Conservation (phyloP, 805 yeast genomes). For the Candida railenensis region DNA sequence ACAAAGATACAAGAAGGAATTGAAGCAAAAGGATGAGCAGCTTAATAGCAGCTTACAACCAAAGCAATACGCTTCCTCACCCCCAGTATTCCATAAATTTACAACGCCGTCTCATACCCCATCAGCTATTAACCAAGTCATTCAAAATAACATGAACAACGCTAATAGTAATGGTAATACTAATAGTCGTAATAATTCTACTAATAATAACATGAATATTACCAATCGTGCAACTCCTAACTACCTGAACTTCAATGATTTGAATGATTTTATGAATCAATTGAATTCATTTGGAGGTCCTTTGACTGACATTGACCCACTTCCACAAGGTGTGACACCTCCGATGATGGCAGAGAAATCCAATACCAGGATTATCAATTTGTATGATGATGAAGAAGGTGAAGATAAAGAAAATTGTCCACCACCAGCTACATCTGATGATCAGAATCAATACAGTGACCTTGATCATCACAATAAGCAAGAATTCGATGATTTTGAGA, state of each 20-base stretch:
- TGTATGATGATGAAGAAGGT: conserved; percentile 42
- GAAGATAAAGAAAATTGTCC: conserved; percentile 32
- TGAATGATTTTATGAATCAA: conserved; percentile 42
- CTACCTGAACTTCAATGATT: conserved; percentile 23
- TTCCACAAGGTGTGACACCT: conserved; percentile 42
- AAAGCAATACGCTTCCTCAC: conserved; percentile 24
- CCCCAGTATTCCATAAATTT: conserved; percentile 28
- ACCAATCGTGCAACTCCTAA: conserved; percentile 20
- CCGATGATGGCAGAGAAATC: conserved; percentile 55
- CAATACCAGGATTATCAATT: conserved; percentile 52
- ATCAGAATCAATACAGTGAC: conserved; percentile 4
- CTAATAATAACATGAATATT: neutral
- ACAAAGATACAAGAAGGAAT: conserved; percentile 39
- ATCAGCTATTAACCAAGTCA: conserved; percentile 36
- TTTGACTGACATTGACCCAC: conserved; percentile 44
- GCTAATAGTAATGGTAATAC: conserved; percentile 11
- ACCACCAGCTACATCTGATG: conserved; percentile 15
- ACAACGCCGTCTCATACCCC: conserved; percentile 42
- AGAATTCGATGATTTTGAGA: conserved; percentile 21
- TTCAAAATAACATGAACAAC: conserved; percentile 19
- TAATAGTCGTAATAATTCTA: conserved; percentile 1
- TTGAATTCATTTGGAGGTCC: conserved; percentile 44
- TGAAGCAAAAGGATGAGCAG: conserved; percentile 27
- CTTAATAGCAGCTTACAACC: conserved; percentile 7
- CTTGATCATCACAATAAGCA: conserved; percentile 7